Conservation (phyloP, 176 grass and related monocot species). For the Carex parvula region DNA sequence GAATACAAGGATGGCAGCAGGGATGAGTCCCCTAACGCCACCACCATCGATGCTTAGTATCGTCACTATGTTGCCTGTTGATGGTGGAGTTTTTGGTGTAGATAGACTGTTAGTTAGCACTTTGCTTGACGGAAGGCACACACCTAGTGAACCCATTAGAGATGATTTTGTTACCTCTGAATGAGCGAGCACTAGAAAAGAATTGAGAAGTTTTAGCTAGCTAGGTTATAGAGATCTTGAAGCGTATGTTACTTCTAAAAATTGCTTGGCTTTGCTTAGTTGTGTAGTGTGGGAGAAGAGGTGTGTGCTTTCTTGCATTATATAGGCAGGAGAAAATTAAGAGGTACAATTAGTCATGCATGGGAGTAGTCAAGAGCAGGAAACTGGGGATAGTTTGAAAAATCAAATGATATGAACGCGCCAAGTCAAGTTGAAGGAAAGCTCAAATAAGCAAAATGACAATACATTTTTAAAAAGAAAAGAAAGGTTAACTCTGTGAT, state of each 20-base stretch:
- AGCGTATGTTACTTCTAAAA: background rate
- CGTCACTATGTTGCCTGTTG: conserved; percentile 37
- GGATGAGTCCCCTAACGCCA: conserved; percentile 73
- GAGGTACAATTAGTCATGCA: too few species aligned
- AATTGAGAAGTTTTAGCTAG: background rate
- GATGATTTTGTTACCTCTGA: background rate
- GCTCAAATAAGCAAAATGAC: background rate
- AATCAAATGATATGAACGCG: background rate
- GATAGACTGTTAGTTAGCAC: background rate
- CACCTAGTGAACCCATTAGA: background rate
- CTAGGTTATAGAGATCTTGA: background rate
- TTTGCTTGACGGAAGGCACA: background rate
- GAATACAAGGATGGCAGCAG: conserved; percentile 49
- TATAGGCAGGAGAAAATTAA: background rate
- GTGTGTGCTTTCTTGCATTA: background rate
- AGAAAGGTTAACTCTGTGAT: background rate
- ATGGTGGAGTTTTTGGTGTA: conserved; percentile 20
- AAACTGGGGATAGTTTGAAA: background rate
- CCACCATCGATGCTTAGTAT: conserved; percentile 76
- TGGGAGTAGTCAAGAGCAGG: too few species aligned
- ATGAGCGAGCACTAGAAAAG: background rate
- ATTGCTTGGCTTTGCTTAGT: background rate
- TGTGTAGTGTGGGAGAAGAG: background rate
- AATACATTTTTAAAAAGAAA: background rate
- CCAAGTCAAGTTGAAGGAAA: background rate